phyloP scores from a whole-genome alignment of 768 basidiomycete species.

The Phylloporus sp. region DNA sequence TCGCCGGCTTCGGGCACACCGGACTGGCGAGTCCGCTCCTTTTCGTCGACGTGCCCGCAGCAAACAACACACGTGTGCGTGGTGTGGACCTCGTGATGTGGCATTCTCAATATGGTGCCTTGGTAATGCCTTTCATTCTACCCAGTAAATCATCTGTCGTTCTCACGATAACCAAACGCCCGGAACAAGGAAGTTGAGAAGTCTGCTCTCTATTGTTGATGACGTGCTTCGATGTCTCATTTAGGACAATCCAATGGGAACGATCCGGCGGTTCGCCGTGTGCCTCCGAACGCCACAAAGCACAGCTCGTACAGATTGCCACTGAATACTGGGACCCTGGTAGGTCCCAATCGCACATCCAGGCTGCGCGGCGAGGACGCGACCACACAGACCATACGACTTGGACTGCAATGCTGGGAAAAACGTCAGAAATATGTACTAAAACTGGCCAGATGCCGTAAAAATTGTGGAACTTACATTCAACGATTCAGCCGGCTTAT shows the following conservation, averaged over 20 bases:
- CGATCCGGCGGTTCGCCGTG: neutral
- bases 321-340: neutral
- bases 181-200: slow-evolving; percentile 22
- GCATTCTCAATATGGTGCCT: neutral
- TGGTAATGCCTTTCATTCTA: slow-evolving; percentile 5
- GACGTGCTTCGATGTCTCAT: slow-evolving; percentile 6
- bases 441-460: slow-evolving; percentile 19
- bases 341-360: neutral
- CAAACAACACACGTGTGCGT: slow-evolving; percentile 10
- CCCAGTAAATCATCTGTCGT: neutral
- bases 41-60: neutral
- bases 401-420: neutral
- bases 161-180: slow-evolving; percentile 13
- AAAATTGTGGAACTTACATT: slow-evolving; percentile 7
- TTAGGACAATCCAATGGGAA: slow-evolving; percentile 4
- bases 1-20: neutral
- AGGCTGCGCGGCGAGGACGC: neutral
- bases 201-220: slow-evolving; percentile 18
- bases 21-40: neutral
- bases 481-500: neutral
- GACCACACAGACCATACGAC: neutral
- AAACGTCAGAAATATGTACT: neutral
- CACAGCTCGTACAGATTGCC: slow-evolving; percentile 7
- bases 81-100: slow-evolving; percentile 17
- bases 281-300: slow-evolving; percentile 24